Conservation (phyloP, 2,329 filamentous ascomycete species). For the Stachybotrys echinatus region DNA sequence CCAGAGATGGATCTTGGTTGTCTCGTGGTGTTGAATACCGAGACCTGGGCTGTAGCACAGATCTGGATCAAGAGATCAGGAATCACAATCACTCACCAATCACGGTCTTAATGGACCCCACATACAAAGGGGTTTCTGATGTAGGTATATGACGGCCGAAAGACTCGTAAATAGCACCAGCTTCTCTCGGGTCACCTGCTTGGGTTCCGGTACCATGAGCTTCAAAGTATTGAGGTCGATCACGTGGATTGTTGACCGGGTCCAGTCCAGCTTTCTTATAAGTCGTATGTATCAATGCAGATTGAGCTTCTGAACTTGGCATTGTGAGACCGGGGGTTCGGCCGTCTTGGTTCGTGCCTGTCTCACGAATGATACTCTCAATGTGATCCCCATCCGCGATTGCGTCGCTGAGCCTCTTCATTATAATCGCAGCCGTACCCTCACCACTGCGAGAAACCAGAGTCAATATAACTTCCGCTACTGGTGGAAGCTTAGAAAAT, state of each 20-base stretch:
- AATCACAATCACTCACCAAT: neutral
- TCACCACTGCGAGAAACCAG: constrained; percentile 24
- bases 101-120: constrained; percentile 4
- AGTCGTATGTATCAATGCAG: constrained; percentile 28
- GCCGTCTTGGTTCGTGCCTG: constrained; percentile 15
- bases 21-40: too few species aligned
- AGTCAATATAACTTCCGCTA: neutral
- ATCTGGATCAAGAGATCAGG: too few species aligned
- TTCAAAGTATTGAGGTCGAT: constrained; percentile 37
- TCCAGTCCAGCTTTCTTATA: constrained; percentile 33
- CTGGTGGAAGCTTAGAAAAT: neutral
- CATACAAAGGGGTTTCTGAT: constrained; percentile 10
- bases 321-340: neutral
- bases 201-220: constrained; percentile 36
- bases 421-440: constrained; percentile 26
- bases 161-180: constrained; percentile 29
- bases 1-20: too few species aligned
- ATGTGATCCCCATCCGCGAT: constrained; percentile 22
- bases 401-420: constrained; percentile 40
- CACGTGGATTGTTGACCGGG: constrained; percentile 12
- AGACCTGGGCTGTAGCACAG: too few species aligned
- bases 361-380: constrained; percentile 14
- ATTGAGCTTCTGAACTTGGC: constrained; percentile 40
- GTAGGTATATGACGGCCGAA: constrained; percentile 21
- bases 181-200: constrained; percentile 42